Percentiles rank a stretch among this genome's conserved stretches.
These are phyloP conservation scores for Nematocida sp. DNA, from an alignment of 371 early-diverging fungal genomes.

Conservation along the genomic window DNA sequence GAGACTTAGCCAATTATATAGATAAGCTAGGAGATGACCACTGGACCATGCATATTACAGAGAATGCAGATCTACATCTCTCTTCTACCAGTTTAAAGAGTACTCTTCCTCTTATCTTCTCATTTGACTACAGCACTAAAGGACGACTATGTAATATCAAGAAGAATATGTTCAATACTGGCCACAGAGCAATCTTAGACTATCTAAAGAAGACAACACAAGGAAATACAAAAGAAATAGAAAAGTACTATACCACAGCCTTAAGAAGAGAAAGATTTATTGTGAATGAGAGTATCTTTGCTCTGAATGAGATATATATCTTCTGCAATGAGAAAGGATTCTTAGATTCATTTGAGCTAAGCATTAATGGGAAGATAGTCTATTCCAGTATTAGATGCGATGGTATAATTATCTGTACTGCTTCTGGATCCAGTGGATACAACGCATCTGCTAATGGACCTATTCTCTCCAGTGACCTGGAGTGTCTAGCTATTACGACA, in stretches of 20 bases:
- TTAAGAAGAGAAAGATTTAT: conserved; percentile 15
- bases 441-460: conserved; percentile 57
- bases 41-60: neutral
- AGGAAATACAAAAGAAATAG: neutral
- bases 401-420: conserved; percentile 54
- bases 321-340: conserved; percentile 30
- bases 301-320: conserved; percentile 55
- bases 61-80: neutral
- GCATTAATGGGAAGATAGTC: conserved; percentile 10
- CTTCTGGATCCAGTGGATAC: conserved; percentile 56
- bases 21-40: conserved; percentile 6
- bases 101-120: conserved; percentile 43
- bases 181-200: neutral
- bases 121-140: conserved; percentile 49
- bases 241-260: neutral
- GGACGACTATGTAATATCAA: conserved; percentile 53
- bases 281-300: conserved; percentile 11
- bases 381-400: conserved; percentile 49
- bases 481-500: conserved; percentile 1
- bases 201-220: neutral
- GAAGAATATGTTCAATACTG: neutral
- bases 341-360: conserved; percentile 31
- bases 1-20: neutral
- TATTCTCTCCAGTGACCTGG: conserved; percentile 1
- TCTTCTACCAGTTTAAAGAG: neutral